These are phyloP conservation scores for Antrodiella citrinella DNA, from an alignment of 768 basidiomycete species.

Conservation along the genomic window DNA sequence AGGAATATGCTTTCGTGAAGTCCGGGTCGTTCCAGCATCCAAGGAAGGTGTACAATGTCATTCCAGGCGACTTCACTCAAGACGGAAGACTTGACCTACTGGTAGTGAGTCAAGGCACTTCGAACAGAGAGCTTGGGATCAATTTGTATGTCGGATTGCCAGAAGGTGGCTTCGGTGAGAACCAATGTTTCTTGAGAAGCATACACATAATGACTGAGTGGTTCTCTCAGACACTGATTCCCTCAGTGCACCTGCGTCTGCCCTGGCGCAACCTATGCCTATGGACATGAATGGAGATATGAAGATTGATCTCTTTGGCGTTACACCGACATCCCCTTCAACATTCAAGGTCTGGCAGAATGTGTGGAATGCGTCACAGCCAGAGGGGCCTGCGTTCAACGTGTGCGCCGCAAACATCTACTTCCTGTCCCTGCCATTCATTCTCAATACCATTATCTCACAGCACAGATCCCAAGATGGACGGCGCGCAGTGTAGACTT, in stretches of 20 bases:
- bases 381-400: conserved; percentile 48
- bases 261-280: conserved; percentile 72
- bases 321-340: conserved; percentile 34
- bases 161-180: conserved; percentile 59
- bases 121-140: conserved; percentile 49
- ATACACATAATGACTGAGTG: neutral
- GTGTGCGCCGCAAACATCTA: conserved; percentile 36
- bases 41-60: conserved; percentile 61
- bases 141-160: conserved; percentile 60
- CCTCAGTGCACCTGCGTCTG: conserved; percentile 54
- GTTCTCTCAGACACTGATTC: conserved; percentile 28
- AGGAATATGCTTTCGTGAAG: conserved; percentile 46
- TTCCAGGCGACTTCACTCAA: conserved; percentile 91
- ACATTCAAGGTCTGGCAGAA: conserved; percentile 75
- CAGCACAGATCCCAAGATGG: conserved; percentile 54
- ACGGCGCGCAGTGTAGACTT: conserved; percentile 61
- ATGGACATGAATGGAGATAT: conserved; percentile 86
- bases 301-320: conserved; percentile 80
- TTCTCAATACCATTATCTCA: neutral
- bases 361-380: conserved; percentile 55
- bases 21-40: conserved; percentile 48
- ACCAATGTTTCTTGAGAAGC: too few relatives aligned
- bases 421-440: conserved; percentile 3
- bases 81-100: conserved; percentile 87
- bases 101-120: conserved; percentile 64